Percentiles rank a stretch among this genome's conserved stretches.
Conservation (phyloP, 805 yeast genomes). For the Teunomyces atbi region DNA sequence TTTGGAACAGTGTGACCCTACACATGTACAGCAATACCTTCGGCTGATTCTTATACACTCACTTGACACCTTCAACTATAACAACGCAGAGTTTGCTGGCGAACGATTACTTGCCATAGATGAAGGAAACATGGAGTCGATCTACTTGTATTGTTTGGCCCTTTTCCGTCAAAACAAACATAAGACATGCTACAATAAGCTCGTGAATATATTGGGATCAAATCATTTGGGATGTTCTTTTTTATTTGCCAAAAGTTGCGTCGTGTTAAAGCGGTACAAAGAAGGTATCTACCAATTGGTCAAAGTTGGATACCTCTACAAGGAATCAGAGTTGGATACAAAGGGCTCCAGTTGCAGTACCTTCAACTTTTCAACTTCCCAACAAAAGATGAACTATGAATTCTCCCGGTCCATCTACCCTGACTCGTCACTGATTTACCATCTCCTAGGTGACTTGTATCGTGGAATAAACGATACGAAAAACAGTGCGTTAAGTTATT, state of each 20-base stretch:
- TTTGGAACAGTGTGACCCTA: conserved; percentile 11
- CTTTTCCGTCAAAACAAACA: conserved; percentile 56
- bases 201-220: conserved; percentile 29
- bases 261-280: conserved; percentile 49
- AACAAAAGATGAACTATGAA: conserved; percentile 37
- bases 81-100: conserved; percentile 82
- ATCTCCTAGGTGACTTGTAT: conserved; percentile 69
- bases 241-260: conserved; percentile 67
- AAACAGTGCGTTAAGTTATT: conserved; percentile 64
- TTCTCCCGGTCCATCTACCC: conserved; percentile 46
- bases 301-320: conserved; percentile 29
- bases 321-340: conserved; percentile 17
- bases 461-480: conserved; percentile 55
- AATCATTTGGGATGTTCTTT: conserved; percentile 75
- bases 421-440: conserved; percentile 66
- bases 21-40: conserved; percentile 41
- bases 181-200: conserved; percentile 57
- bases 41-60: conserved; percentile 65
- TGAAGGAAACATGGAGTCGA: conserved; percentile 54
- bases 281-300: conserved; percentile 58
- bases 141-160: conserved; percentile 69
- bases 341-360: not conserved
- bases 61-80: conserved; percentile 63
- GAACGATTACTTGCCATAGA: conserved; percentile 73
- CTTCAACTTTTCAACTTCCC: conserved; percentile 18